Evolutionary conservation across 805 yeast genomes (phyloP), one percentile per base, ranked within the genome.

Genomic region (Sugiyamaella qingdaonensis): DNA sequence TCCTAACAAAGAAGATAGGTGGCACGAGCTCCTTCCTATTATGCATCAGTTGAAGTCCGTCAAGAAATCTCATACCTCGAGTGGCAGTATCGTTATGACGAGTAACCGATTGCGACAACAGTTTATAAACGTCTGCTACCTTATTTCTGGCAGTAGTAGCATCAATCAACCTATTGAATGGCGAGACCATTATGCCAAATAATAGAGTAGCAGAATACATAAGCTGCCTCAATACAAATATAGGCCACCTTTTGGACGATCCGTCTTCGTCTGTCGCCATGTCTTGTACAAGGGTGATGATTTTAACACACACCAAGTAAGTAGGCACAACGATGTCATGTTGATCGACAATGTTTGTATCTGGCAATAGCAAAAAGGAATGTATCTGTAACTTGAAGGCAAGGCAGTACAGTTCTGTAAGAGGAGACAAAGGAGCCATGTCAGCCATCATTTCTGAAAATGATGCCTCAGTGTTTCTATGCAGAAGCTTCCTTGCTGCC

Each of bases 291-390:
- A 34, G 24, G 8, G 29, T n/a, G 43, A 55, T 45, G 11, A 48
- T 47, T 46, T 51, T 46, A 21, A 53, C 39, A 36, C 52, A 49
- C 8, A 54, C 57, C 9, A 54, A 13, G 21, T 37, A 48, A 4
- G 54, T 14, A 5, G 59, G 56, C 2, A 54, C 27, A 2, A 47
- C 47, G 13, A 51, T 46, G n/a, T 46, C 49, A 11, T 41, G 21
- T 35, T 48, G 55, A 32, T 56, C 59, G 14, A 16, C 36, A 4
- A 13, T 29, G 13, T 16, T 39, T 7, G 54, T 50, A 27, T 56
- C 57, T 13, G 59, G 57, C 1, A 49, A 10, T 11, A 56, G 41
- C 10, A 54, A 31, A 33, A 56, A 56, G 5, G 57, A 56, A 36
- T 56, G 57, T 7, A 56, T 16, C 13, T 54, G 42, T 2, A 56